Conservation (phyloP, 2,329 filamentous ascomycete genomes). For the Penicillium sp. region DNA sequence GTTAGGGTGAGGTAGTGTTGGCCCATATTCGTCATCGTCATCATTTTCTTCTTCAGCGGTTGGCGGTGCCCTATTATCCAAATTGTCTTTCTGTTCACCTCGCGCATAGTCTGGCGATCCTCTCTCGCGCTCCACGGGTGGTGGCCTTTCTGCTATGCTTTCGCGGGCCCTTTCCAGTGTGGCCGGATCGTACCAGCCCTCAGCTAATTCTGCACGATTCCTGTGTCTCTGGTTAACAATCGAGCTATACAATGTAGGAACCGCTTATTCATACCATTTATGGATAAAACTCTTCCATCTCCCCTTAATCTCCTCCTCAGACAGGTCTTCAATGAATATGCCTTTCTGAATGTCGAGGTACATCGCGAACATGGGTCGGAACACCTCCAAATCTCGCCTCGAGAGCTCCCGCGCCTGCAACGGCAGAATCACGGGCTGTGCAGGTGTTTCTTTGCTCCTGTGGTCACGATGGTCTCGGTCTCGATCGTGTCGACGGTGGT, state of each 20-base stretch:
- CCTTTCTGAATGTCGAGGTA: slow-evolving; percentile 89
- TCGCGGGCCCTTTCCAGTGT: slow-evolving; percentile 59
- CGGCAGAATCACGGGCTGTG: slow-evolving; percentile 54
- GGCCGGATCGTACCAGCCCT: slow-evolving; percentile 89
- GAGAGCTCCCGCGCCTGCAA: slow-evolving; percentile 64
- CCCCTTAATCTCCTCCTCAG: slow-evolving; percentile 73
- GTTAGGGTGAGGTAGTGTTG: slow-evolving; percentile 45
- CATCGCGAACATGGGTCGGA: slow-evolving; percentile 72
- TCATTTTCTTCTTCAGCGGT: slow-evolving; percentile 19
- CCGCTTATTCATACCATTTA: slow-evolving; percentile 66
- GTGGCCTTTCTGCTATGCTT: slow-evolving; percentile 15
- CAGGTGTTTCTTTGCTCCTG: slow-evolving; percentile 14
- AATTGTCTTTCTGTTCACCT: slow-evolving; percentile 11
- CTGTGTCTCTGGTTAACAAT: slow-evolving; percentile 47
- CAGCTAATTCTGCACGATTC: slow-evolving; percentile 81
- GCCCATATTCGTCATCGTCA: slow-evolving; percentile 58
- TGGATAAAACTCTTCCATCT: slow-evolving; percentile 91
- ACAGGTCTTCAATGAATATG: slow-evolving; percentile 65
- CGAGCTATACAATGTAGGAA: neutral
- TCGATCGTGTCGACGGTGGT: slow-evolving; percentile 39
- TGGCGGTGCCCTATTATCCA: slow-evolving; percentile 1
- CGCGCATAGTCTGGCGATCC: slow-evolving; percentile 26
- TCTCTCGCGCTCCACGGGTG: neutral
- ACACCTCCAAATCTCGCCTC: slow-evolving; percentile 66
- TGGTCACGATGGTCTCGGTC: slow-evolving; percentile 28